Evolutionary conservation across 2,329 filamentous ascomycete genomes (phyloP).

Genomic region (Paraconiothyrium sp.): DNA sequence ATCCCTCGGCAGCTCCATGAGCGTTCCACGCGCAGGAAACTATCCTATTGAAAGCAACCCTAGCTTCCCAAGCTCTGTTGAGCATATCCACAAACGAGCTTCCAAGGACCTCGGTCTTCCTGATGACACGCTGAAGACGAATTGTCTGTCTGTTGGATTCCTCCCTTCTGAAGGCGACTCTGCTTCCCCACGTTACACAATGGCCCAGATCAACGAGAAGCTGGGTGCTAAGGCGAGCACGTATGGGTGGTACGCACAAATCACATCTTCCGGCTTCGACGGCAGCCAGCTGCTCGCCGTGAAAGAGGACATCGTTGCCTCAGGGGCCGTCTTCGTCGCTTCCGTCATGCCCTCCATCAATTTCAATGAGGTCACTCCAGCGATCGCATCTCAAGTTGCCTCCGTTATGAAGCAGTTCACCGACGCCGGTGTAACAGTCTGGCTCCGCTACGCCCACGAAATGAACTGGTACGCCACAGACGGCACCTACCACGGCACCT

Average conservation of each 20-base stretch:
- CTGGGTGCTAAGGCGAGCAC: conserved; percentile 20
- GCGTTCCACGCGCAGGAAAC: conserved; percentile 17
- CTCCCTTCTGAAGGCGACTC: conserved; percentile 26
- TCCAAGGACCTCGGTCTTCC: conserved; percentile 19
- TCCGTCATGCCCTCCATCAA: conserved; percentile 25
- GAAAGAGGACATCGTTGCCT: conserved; percentile 22
- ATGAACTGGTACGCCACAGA: conserved; percentile 27
- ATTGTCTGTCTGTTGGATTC: conserved; percentile 26
- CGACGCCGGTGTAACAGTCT: conserved; percentile 23
- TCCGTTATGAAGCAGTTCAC: conserved; percentile 26
- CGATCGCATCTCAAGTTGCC: conserved; percentile 21
- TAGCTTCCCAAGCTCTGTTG: not conserved
- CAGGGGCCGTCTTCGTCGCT: conserved; percentile 25
- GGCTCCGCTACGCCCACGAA: conserved; percentile 26
- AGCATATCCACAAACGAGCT: conserved; percentile 11
- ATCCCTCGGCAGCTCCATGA: conserved; percentile 14
- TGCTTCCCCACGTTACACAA: conserved; percentile 23
- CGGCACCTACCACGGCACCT: conserved; percentile 21
- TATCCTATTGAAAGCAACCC: conserved; percentile 4
- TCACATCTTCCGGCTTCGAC: conserved; percentile 19
- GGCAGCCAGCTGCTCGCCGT: conserved; percentile 23
- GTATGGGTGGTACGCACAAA: conserved; percentile 27
- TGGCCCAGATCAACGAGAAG: conserved; percentile 21
- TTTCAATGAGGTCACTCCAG: conserved; percentile 22
- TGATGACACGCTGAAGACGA: conserved; percentile 18